phyloP scores from a whole-genome alignment of 305 asterid genomes.

The Fraxinus nigra region DNA sequence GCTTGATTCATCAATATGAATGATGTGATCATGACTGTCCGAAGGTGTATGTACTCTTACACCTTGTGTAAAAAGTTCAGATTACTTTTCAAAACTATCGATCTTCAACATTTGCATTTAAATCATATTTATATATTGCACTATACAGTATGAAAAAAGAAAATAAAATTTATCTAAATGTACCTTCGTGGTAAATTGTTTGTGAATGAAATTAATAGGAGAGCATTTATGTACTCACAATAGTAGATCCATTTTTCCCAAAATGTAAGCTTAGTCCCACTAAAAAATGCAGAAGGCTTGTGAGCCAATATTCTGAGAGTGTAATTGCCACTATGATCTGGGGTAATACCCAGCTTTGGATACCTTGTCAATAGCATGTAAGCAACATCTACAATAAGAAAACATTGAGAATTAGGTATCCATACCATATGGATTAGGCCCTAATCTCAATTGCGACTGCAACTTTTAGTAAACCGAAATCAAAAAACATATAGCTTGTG shows the following conservation, averaged over 20 bases:
- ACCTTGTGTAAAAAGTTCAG: background rate
- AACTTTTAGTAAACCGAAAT: background rate
- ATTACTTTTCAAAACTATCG: background rate
- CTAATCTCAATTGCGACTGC: background rate
- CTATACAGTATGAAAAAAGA: background rate
- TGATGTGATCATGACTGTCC: background rate
- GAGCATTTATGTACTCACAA: constrained; percentile 21
- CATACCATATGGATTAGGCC: background rate
- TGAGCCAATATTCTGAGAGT: constrained; percentile 31
- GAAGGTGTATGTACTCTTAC: constrained; percentile 7
- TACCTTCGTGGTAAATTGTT: background rate
- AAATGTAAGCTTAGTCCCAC: constrained; percentile 20
- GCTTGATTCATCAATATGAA: constrained; percentile 3
- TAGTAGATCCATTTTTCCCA: constrained; percentile 29
- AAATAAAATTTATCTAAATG: background rate
- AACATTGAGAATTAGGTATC: background rate
- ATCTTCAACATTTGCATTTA: background rate
- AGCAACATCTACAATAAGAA: constrained; percentile 25
- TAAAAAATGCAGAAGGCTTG: constrained; percentile 38
- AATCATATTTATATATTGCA: background rate
- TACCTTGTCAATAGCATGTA: constrained; percentile 22
- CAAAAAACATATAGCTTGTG: background rate
- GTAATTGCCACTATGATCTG: constrained; percentile 31
- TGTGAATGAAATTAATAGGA: background rate
- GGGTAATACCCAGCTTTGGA: constrained; percentile 30